Base-by-base conservation (phyloP, 2,329 filamentous ascomycete species). In the Ambrosiella beaveri region DNA sequence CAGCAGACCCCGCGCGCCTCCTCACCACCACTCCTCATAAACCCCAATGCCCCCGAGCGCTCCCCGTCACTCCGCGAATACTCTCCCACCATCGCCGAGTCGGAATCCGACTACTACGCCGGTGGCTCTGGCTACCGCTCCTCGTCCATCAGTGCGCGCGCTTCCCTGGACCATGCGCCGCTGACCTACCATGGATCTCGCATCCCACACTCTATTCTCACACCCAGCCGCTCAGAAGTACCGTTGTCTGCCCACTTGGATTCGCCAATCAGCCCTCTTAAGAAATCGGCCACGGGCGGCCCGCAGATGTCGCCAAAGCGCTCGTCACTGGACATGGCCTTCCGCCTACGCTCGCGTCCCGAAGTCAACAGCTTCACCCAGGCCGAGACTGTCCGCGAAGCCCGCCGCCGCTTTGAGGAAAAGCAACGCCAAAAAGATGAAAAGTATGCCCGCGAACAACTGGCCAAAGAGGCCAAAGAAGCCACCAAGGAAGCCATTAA, bases 1-100 rank as follows among this genome's bases (percentile, higher is more conserved):
- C 79, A 82, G 65, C 81, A 83, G 68, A 81, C 73, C 7, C 81
- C 81, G 38, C 74, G 78, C 45, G 78, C 78, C 1, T 76, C 78
- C 9, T 54, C 56, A 27, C 56, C 51, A 81, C 79, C 60, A 78
- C 80, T 55, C 78, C 79, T 57, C 12, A 40, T 59, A 13, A 35
- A 56, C 8, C 37, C 56, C 7, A 47, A 53, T 37, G 50, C 27
- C 3, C 45, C 47, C 12, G 56, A 60, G 19, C 44, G 38, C 8
- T 74, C 68, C 60, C 62, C 61, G 56, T 65, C 64, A 36, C 62
- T 63, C 35, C 74, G 77, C 63, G 78, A 81, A 57, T 76, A 74
- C 64, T 79, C 75, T 9, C 75, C 75, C 27, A 78, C 73, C 53
- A 80, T 78, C 59, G 78, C 72, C 45, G 77, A 80, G 64, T 71